Conservation (phyloP, 441 rosid species). For the Cnidoscolus chayamansa region DNA sequence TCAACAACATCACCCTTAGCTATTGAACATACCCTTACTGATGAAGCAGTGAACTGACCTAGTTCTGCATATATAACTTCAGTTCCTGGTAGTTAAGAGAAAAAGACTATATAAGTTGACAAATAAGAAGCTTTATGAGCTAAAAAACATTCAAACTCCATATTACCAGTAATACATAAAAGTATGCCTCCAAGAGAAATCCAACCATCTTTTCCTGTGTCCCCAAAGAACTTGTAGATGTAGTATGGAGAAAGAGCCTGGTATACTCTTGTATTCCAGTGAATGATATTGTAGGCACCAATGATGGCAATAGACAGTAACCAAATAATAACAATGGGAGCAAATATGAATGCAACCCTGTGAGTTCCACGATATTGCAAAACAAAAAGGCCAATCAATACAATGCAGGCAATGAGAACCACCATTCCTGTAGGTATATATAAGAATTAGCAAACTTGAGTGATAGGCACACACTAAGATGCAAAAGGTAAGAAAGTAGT, state of each 20-base stretch:
- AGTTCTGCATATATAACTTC: conserved; percentile 77
- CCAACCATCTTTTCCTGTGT: conserved; percentile 80
- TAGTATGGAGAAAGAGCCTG: conserved; percentile 81
- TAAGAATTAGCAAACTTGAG: conserved; percentile 27
- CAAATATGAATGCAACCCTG: conserved; percentile 62
- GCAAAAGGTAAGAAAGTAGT: conserved; percentile 13
- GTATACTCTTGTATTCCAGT: conserved; percentile 74
- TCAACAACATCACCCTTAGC: background rate
- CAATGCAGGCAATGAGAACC: conserved; percentile 55
- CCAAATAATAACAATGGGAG: conserved; percentile 82
- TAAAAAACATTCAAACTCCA: conserved; percentile 14
- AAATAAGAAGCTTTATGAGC: conserved; percentile 17
- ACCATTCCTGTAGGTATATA: conserved; percentile 52
- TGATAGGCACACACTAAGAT: background rate
- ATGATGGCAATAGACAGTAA: conserved; percentile 54
- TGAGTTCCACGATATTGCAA: conserved; percentile 81
- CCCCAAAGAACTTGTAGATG: conserved; percentile 58
- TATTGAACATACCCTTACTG: conserved; percentile 57
- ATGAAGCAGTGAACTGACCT: conserved; percentile 72
- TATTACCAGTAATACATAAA: conserved; percentile 73
- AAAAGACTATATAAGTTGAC: conserved; percentile 26
- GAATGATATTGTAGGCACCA: conserved; percentile 66
- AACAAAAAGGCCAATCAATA: conserved; percentile 84
- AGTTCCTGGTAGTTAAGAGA: conserved; percentile 60
- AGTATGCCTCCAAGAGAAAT: conserved; percentile 76